A percentile compares a stretch with the other conserved stretches of the same genome.
These are phyloP conservation scores for Cardamine occulta DNA, from an alignment of 345 rosid species.

Conservation along the genomic window DNA sequence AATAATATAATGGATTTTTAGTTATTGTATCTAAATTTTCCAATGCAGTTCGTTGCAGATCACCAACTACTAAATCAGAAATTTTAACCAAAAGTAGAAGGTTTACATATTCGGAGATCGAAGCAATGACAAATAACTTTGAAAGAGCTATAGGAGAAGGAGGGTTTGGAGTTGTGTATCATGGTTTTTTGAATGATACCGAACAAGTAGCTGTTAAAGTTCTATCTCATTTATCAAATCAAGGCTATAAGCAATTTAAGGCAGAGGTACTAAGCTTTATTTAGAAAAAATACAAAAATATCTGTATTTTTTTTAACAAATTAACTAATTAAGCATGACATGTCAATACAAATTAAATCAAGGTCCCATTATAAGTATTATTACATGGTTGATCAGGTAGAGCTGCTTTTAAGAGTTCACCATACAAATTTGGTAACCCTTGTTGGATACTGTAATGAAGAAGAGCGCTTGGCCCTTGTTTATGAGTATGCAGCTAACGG, in stretches of 20 bases:
- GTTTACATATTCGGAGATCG: constrained; percentile 39
- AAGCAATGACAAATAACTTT: constrained; percentile 42
- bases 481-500: constrained; percentile 49
- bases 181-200: constrained; percentile 32
- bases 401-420: constrained; percentile 48
- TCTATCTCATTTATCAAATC: constrained; percentile 43
- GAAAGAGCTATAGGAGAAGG: constrained; percentile 45
- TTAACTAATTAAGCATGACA: too few relatives aligned
- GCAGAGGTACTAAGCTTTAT: constrained; percentile 35
- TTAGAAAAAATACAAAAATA: not conserved
- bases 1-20: not conserved
- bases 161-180: constrained; percentile 45
- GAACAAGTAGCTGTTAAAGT: constrained; percentile 46
- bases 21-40: not conserved
- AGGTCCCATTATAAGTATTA: not conserved
- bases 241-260: constrained; percentile 46
- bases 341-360: not conserved
- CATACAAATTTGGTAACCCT: constrained; percentile 45
- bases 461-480: constrained; percentile 32
- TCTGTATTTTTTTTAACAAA: not conserved
- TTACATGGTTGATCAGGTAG: constrained; percentile 32
- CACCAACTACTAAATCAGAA: not conserved
- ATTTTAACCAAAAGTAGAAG: constrained; percentile 28
- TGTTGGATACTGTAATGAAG: constrained; percentile 49
- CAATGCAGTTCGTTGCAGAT: not conserved